Evolutionary conservation across 73 alveolate species (phyloP).

Genomic region (Paramecium sexaurelia): DNA sequence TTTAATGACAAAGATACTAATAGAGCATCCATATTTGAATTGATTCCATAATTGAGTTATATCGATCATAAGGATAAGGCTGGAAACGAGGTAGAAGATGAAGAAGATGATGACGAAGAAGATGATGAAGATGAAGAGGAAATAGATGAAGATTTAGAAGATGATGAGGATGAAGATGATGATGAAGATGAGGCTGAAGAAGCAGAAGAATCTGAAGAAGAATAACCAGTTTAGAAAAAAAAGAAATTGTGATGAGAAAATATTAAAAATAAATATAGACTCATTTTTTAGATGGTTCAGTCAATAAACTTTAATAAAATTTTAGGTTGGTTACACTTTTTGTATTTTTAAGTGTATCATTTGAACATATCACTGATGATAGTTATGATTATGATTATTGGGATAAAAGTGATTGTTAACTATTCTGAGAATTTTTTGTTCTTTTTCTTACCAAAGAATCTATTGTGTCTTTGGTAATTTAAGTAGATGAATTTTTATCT

Average conservation of each 20-base stretch:
- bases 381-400: constrained; percentile 22
- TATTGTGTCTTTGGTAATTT: constrained; percentile 43
- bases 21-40: neutral
- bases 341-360: neutral
- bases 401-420: constrained; percentile 12
- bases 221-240: neutral
- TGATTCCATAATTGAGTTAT: neutral
- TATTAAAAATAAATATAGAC: neutral
- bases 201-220: constrained; percentile 33
- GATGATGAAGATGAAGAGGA: neutral
- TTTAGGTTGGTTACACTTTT: constrained; percentile 26
- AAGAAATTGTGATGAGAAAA: constrained; percentile 3
- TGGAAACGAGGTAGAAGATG: constrained; percentile 24
- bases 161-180: neutral
- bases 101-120: neutral
- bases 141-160: neutral
- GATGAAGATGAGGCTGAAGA: constrained; percentile 34
- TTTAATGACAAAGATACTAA: neutral
- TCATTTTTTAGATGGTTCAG: constrained; percentile 55
- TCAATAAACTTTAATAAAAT: constrained; percentile 23
- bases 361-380: neutral
- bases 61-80: neutral
- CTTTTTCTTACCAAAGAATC: constrained; percentile 34
- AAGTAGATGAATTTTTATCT: constrained; percentile 1
- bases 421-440: constrained; percentile 35